Conservation (phyloP, 1,139 yeast species). For the Candida sojae region DNA sequence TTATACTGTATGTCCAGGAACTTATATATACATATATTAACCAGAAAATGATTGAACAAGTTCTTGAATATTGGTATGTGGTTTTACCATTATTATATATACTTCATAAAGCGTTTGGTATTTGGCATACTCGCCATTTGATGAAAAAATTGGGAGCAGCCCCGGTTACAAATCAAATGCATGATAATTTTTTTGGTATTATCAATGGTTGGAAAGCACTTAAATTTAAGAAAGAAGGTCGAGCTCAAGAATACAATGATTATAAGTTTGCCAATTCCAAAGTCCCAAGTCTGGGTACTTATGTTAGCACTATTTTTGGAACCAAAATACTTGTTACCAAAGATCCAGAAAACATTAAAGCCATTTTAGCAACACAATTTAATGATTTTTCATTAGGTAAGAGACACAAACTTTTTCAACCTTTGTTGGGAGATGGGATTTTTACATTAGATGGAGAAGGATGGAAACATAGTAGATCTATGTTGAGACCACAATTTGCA, state of each 20-base stretch:
- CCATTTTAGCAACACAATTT: constrained; percentile 42
- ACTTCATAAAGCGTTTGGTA: neutral
- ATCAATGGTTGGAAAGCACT: constrained; percentile 15
- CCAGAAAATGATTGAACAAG: neutral
- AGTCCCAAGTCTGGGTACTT: constrained; percentile 1
- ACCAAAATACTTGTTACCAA: constrained; percentile 18
- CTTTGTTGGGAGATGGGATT: constrained; percentile 55
- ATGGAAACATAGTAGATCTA: constrained; percentile 56
- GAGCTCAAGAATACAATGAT: constrained; percentile 13
- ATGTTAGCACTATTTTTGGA: constrained; percentile 17
- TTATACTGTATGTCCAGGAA: neutral
- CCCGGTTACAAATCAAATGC: constrained; percentile 15
- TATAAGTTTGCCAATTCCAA: neutral
- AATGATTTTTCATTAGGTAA: constrained; percentile 51
- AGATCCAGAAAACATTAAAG: constrained; percentile 36
- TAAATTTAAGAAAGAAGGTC: constrained; percentile 14
- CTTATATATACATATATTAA: neutral
- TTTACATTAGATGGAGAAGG: constrained; percentile 56
- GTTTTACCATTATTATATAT: neutral
- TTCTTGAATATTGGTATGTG: constrained; percentile 3
- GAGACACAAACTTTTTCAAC: constrained; percentile 39
- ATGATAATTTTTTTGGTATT: constrained; percentile 19
- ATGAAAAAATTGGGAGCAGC: constrained; percentile 19
- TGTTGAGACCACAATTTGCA: constrained; percentile 57
- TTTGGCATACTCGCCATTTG: constrained; percentile 5